Percentiles rank a stretch among this genome's conserved stretches.
Conservation (phyloP, 164 flowering plant genomes). For the Cinnamomum chago region DNA sequence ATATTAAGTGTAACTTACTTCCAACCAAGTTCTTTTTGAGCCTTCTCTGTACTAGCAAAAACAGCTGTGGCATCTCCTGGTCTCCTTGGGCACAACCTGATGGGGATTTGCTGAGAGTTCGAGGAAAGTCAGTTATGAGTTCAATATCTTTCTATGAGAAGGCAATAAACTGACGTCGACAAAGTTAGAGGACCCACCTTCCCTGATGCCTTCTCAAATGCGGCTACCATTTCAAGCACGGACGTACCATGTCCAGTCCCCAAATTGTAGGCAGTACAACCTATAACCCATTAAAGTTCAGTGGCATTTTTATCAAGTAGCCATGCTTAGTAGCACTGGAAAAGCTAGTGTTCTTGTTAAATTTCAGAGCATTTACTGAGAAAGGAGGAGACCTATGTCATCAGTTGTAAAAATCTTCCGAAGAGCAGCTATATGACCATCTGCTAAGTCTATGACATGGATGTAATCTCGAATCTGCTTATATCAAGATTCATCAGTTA, state of each 20-base stretch:
- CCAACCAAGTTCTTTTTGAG: slow-evolving; percentile 85
- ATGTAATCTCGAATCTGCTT: slow-evolving; percentile 74
- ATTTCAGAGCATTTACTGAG: neutral
- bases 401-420: slow-evolving; percentile 48
- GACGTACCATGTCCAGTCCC: slow-evolving; percentile 75
- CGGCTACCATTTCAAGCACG: slow-evolving; percentile 73
- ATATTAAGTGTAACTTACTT: slow-evolving; percentile 45
- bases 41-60: slow-evolving; percentile 86
- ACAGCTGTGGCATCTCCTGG: slow-evolving; percentile 91
- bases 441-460: slow-evolving; percentile 86
- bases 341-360: no score
- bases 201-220: slow-evolving; percentile 75
- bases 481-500: neutral
- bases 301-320: neutral
- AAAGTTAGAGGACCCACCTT: slow-evolving; percentile 33
- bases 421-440: slow-evolving; percentile 82
- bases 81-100: slow-evolving; percentile 70
- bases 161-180: neutral
- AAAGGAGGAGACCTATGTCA: slow-evolving; percentile 43
- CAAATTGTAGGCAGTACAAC: slow-evolving; percentile 71
- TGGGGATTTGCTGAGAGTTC: slow-evolving; percentile 53
- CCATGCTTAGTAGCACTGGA: neutral
- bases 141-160: neutral
- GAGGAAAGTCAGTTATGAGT: neutral
- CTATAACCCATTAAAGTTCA: slow-evolving; percentile 22